A percentile compares a stretch with the other conserved stretches of the same genome.
phyloP scores from a whole-genome alignment of 345 rosid species.

The Euphorbia lathyris region DNA sequence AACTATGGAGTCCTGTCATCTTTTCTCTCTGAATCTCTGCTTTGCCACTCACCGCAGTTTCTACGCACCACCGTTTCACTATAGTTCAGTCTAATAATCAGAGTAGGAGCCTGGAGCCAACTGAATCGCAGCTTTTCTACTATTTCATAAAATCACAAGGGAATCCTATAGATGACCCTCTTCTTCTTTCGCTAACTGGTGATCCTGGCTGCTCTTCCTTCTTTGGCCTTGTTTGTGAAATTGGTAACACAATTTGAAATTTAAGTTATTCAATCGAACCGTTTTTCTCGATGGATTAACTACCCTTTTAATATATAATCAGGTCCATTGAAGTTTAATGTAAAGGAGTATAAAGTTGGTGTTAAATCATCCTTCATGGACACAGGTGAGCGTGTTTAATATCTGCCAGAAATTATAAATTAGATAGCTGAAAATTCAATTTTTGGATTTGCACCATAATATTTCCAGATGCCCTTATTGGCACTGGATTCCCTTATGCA shows the following conservation, averaged over 20 bases:
- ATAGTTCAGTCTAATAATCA: too few species aligned
- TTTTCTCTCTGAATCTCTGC: neutral
- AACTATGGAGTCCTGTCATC: neutral
- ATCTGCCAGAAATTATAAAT: too few species aligned
- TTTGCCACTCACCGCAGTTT: neutral
- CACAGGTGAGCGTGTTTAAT: too few species aligned
- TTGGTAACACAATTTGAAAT: too few species aligned
- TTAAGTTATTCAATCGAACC: too few species aligned
- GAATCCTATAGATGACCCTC: conserved; percentile 16
- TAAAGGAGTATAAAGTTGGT: too few species aligned
- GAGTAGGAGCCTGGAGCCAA: conserved; percentile 20
- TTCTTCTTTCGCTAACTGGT: conserved; percentile 24
- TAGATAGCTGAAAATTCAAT: too few species aligned
- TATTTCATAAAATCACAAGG: conserved; percentile 21
- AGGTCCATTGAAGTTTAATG: conserved; percentile 63
- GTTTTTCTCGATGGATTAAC: neutral
- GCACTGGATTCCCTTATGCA: too few species aligned
- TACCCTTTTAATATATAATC: neutral
- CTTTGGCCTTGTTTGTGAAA: conserved; percentile 13
- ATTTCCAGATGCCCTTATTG: too few species aligned
- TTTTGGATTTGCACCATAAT: too few species aligned
- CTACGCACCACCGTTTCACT: neutral
- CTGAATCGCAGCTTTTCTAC: conserved; percentile 27
- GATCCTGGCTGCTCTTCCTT: conserved; percentile 28
- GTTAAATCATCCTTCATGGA: too few species aligned